These are phyloP conservation scores for Arabidopsis arenosa DNA, from an alignment of 345 rosid genomes.

Conservation along the genomic window DNA sequence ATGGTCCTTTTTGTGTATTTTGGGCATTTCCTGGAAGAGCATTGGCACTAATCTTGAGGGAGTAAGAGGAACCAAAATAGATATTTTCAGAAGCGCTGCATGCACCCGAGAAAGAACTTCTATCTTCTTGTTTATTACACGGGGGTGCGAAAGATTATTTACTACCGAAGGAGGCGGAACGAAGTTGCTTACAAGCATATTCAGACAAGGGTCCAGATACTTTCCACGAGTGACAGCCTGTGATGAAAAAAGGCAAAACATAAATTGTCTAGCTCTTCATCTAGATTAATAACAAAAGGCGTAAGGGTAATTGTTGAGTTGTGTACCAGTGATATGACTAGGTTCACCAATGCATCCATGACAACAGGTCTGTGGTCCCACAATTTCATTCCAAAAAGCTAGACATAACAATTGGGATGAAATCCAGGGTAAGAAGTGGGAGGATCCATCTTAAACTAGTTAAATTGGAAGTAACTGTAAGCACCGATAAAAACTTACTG, in stretches of 20 bases:
- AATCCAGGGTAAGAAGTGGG: slow-evolving; percentile 16
- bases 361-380: slow-evolving; percentile 72
- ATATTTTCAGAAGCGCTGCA: slow-evolving; percentile 61
- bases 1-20: slow-evolving; percentile 50
- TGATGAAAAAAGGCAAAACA: slow-evolving; percentile 21
- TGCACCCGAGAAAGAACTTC: slow-evolving; percentile 81
- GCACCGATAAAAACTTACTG: slow-evolving; percentile 53
- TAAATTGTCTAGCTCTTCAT: not conserved
- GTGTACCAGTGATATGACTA: slow-evolving; percentile 68
- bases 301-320: slow-evolving; percentile 17
- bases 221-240: slow-evolving; percentile 83
- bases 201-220: slow-evolving; percentile 64
- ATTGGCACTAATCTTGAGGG: slow-evolving; percentile 61
- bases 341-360: slow-evolving; percentile 72
- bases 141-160: slow-evolving; percentile 45
- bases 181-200: slow-evolving; percentile 73
- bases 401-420: slow-evolving; percentile 23
- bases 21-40: slow-evolving; percentile 66
- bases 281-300: not conserved
- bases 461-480: not conserved
- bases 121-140: slow-evolving; percentile 53
- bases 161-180: slow-evolving; percentile 56
- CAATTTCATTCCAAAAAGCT: slow-evolving; percentile 79
- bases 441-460: slow-evolving; percentile 9
- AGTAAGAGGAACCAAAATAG: slow-evolving; percentile 74